Percentiles rank a stretch among this genome's conserved stretches.
Evolutionary conservation across 1,139 yeast species (phyloP).

Genomic region (Candida sojae): DNA sequence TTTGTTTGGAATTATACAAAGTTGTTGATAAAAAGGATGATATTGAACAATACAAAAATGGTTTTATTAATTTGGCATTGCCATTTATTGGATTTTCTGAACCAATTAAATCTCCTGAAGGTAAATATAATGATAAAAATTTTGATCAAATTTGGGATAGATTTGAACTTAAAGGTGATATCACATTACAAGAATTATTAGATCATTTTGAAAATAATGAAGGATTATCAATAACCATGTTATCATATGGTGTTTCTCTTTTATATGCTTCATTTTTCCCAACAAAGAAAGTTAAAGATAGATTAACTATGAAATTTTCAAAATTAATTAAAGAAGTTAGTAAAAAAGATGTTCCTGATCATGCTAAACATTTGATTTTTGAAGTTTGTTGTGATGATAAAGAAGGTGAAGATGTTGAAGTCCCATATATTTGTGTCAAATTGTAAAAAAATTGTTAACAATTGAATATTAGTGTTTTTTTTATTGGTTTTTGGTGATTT

Average conservation of each 20-base stretch:
- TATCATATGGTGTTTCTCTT: conserved; percentile 87
- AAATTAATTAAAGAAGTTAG: conserved; percentile 78
- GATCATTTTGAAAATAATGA: conserved; percentile 78
- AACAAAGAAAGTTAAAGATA: conserved; percentile 81
- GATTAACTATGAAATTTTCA: conserved; percentile 67
- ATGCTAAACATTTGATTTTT: conserved; percentile 74
- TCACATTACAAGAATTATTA: conserved; percentile 74
- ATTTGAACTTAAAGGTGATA: conserved; percentile 76
- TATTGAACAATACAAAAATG: conserved; percentile 90
- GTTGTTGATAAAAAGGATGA: conserved; percentile 73
- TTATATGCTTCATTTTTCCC: conserved; percentile 94
- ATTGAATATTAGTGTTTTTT: background rate
- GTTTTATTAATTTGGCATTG: conserved; percentile 88
- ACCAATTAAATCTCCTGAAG: conserved; percentile 84
- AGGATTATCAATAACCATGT: conserved; percentile 86
- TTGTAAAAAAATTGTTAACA: conserved; percentile 1
- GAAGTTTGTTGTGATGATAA: conserved; percentile 93
- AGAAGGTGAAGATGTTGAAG: conserved; percentile 93
- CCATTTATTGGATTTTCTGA: conserved; percentile 98
- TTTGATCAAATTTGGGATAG: conserved; percentile 96
- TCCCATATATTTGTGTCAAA: conserved; percentile 77
- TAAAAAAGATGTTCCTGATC: conserved; percentile 78
- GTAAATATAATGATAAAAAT: conserved; percentile 74
- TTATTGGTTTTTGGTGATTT: background rate
- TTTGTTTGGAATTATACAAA: conserved; percentile 88